phyloP scores from a whole-genome alignment of 108 stramenopile species.

The Schizochytrium sp. region DNA sequence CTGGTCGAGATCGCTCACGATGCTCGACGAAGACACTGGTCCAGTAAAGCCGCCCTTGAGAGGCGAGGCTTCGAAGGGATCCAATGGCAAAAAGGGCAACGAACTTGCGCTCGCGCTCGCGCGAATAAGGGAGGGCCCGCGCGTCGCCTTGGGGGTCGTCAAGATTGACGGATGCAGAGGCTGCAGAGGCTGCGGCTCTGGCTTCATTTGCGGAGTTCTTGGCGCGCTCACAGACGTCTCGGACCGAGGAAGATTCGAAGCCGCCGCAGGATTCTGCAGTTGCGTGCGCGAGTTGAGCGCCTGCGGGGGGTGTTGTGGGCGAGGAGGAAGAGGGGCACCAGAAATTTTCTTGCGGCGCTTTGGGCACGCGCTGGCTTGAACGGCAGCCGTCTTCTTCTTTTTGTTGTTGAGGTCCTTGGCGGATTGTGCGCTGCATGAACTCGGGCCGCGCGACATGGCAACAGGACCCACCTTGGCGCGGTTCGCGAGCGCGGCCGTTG shows the following conservation, averaged over 20 bases:
- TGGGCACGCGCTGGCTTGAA: neutral
- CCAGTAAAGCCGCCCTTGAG: neutral
- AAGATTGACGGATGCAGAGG: neutral
- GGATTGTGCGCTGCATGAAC: neutral
- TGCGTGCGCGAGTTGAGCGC: neutral
- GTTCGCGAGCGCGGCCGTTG: neutral
- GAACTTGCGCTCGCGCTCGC: neutral
- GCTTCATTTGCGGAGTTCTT: neutral
- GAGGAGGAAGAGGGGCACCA: neutral
- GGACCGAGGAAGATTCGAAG: no score
- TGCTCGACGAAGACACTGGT: neutral
- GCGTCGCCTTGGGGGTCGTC: neutral
- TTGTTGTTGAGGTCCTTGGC: neutral
- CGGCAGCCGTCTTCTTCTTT: neutral
- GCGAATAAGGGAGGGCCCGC: neutral
- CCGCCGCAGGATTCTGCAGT: no score
- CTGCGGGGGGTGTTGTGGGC: neutral
- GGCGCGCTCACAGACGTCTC: no score
- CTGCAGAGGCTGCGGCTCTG: neutral
- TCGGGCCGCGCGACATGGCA: neutral
- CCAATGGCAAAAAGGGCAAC: neutral
- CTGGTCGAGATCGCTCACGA: constrained; percentile 5
- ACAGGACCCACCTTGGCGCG: neutral
- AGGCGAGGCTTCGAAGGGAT: neutral
- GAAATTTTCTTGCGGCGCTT: neutral